phyloP scores from a whole-genome alignment of 2,329 filamentous ascomycete genomes.

The Chrysoporthe puriensis region DNA sequence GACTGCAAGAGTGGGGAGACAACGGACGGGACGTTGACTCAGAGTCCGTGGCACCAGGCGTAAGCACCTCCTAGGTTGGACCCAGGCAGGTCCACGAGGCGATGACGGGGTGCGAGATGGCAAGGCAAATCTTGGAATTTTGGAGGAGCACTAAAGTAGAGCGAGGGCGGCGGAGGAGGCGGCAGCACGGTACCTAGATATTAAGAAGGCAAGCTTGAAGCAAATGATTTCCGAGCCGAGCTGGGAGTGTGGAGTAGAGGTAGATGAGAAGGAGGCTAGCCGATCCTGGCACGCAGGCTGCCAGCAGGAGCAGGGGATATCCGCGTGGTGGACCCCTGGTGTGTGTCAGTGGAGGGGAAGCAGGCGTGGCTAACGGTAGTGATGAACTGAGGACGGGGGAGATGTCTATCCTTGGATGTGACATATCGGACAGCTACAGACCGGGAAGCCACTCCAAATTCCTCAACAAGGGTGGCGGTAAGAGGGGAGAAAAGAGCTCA shows the following conservation, averaged over 20 bases:
- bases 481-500: conserved; percentile 5
- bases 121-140: conserved; percentile 8
- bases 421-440: conserved; percentile 26
- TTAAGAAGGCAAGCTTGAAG: conserved; percentile 23
- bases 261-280: conserved; percentile 29
- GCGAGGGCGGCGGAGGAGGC: conserved; percentile 12
- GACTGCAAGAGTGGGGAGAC: conserved; percentile 9
- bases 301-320: conserved; percentile 2
- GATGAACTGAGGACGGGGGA: conserved; percentile 20
- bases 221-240: conserved; percentile 25
- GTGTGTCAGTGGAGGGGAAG: conserved; percentile 1
- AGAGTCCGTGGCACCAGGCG: not conserved
- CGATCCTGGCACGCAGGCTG: conserved; percentile 23
- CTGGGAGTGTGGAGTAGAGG: conserved; percentile 28
- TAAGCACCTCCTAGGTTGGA: not conserved
- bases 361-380: conserved; percentile 18
- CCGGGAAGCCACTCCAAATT: conserved; percentile 24
- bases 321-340: conserved; percentile 23
- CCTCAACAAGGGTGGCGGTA: conserved; percentile 22
- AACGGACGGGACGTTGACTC: not conserved
- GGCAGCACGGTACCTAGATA: conserved; percentile 26
- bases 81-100: not conserved
- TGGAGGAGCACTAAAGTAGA: conserved; percentile 14
- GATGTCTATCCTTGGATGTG: conserved; percentile 25
- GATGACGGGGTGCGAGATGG: not conserved